Conservation (phyloP, 305 asterid genomes). For the Rubia occidens region DNA sequence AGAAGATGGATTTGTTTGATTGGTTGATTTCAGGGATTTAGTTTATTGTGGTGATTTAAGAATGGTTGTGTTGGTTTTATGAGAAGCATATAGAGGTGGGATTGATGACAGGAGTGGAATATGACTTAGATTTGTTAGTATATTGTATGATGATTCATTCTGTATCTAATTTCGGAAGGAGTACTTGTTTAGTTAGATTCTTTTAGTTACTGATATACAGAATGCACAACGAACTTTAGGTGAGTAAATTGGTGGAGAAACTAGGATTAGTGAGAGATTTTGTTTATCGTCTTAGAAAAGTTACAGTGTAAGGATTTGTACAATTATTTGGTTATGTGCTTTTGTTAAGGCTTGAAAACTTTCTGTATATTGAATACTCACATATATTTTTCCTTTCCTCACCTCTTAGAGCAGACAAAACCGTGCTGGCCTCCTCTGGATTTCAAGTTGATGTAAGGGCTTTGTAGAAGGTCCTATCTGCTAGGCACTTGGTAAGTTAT, state of each 20-base stretch:
- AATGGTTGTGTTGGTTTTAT: not conserved
- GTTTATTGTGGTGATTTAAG: not conserved
- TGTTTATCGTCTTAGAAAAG: not conserved
- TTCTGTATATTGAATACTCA: not conserved
- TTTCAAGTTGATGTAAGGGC: constrained; percentile 95
- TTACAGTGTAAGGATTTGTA: not conserved
- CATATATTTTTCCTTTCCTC: not conserved
- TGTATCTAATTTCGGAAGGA: not conserved
- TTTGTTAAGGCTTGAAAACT: not conserved
- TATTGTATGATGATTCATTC: not conserved
- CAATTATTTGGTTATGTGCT: not conserved
- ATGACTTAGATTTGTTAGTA: not conserved
- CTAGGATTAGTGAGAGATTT: not conserved
- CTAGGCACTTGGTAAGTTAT: constrained; percentile 74
- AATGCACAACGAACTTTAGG: not conserved
- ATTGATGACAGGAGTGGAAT: not conserved
- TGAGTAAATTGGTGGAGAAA: not conserved
- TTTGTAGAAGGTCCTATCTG: constrained; percentile 73
- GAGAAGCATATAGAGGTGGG: not conserved
- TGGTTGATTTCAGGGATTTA: not conserved
- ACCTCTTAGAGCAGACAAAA: constrained; percentile 61
- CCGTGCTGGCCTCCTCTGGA: constrained; percentile 93
- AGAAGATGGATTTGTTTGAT: constrained; percentile 11
- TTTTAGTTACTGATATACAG: not conserved
- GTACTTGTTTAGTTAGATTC: not conserved